Evolutionary conservation across 1,139 yeast species (phyloP).

Genomic region (Protomyces pachydermus): DNA sequence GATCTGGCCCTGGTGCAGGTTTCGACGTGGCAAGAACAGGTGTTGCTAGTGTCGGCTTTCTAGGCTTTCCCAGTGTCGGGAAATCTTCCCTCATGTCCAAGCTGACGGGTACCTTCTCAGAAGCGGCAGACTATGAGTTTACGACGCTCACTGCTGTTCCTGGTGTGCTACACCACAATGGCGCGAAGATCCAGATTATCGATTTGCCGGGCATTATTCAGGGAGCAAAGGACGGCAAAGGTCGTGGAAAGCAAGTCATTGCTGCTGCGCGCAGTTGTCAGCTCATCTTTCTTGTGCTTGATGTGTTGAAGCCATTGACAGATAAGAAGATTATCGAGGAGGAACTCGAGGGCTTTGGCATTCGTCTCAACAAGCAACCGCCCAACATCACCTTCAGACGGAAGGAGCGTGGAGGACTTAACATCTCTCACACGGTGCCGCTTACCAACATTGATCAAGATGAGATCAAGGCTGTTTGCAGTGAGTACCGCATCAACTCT

Average conservation of each 20-base stretch:
- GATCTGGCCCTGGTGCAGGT: constrained; percentile 83
- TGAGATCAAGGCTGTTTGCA: constrained; percentile 92
- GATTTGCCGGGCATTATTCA: constrained; percentile 98
- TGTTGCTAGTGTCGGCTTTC: constrained; percentile 93
- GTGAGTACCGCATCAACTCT: constrained; percentile 87
- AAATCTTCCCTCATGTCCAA: constrained; percentile 74
- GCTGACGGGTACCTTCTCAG: constrained; percentile 92
- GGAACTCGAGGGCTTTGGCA: constrained; percentile 96
- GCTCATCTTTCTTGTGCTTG: constrained; percentile 83
- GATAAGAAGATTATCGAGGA: constrained; percentile 90
- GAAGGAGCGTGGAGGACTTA: constrained; percentile 93
- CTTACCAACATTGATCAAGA: constrained; percentile 85
- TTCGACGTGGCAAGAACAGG: constrained; percentile 98
- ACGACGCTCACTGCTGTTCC: constrained; percentile 97
- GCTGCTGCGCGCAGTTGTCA: constrained; percentile 98
- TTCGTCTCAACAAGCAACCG: constrained; percentile 77
- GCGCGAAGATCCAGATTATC: constrained; percentile 95
- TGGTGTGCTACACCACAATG: constrained; percentile 90
- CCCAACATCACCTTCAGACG: constrained; percentile 87
- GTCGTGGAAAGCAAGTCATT: constrained; percentile 98
- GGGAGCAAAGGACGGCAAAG: constrained; percentile 98
- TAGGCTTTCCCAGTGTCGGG: constrained; percentile 99
- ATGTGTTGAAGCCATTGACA: constrained; percentile 90
- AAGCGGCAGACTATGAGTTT: constrained; percentile 65
- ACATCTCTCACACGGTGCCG: constrained; percentile 88